Conservation (phyloP, 164 flowering plant species). For the Chimonanthus praecox region DNA sequence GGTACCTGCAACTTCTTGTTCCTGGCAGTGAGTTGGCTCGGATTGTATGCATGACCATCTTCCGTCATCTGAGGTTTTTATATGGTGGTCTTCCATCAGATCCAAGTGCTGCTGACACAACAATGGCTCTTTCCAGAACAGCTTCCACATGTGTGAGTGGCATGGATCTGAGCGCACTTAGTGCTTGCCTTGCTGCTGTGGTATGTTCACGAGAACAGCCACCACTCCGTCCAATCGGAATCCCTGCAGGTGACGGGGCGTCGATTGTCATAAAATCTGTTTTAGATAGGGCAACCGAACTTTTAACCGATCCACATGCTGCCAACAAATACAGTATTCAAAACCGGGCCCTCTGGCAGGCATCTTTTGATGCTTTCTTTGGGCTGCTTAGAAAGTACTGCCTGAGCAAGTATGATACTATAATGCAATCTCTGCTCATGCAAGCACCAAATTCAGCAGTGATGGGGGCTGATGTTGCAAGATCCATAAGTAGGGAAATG, state of each 20-base stretch:
- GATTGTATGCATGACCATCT: conserved; percentile 86
- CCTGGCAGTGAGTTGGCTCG: conserved; percentile 75
- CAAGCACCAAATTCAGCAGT: conserved; percentile 34
- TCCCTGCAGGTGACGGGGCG: conserved; percentile 86
- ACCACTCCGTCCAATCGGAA: conserved; percentile 89
- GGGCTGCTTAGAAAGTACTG: conserved; percentile 75
- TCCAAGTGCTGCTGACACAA: conserved; percentile 49
- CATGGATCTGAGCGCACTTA: conserved; percentile 81
- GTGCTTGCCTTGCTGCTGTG: conserved; percentile 91
- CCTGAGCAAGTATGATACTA: conserved; percentile 64
- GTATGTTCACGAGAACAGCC: conserved; percentile 93
- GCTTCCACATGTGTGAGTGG: conserved; percentile 48
- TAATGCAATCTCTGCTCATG: conserved; percentile 50
- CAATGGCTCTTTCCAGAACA: conserved; percentile 43
- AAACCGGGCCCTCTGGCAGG: conserved; percentile 75
- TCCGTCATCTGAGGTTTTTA: conserved; percentile 84
- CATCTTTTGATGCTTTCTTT: conserved; percentile 89
- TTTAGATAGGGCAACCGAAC: conserved; percentile 79
- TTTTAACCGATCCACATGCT: conserved; percentile 57
- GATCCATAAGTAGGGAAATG: conserved; percentile 74
- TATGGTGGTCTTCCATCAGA: conserved; percentile 74
- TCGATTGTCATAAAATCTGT: conserved; percentile 61
- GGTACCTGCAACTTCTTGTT: conserved; percentile 63
- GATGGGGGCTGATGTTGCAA: conserved; percentile 50
- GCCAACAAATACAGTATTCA: conserved; percentile 41